Evolutionary conservation across 805 yeast species (phyloP), one percentile per base, ranked within the genome.

Genomic region (Metschnikowia anglica): DNA sequence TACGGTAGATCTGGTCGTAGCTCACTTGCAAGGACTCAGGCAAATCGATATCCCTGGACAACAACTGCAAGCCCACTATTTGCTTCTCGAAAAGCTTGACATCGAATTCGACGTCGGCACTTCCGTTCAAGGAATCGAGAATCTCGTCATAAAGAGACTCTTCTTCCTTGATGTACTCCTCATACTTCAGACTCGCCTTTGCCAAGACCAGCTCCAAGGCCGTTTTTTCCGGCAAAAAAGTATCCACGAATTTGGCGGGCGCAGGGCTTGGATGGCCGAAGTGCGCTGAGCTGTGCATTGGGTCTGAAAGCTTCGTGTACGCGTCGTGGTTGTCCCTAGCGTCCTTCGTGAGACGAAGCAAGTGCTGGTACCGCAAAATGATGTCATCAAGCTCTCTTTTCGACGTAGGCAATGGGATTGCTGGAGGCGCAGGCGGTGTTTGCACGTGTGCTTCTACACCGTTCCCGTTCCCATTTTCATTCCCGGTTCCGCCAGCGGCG

Each of bases 1-100:
- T 37, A 39, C 16, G 54, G 24, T 59, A 28, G 13, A 39, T 29
- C 21, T 41, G 64, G 20, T 43, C 57, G 15, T 65, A 69, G 5
- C 61, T 66, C 2, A 55, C 44, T 49, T 79, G 79, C 15, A 83
- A 56, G 4, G 66, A 54, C 24, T 69, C 73, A 0, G 91, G 88
- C 35, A 86, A 61, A 55, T 81, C 85, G 45, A 82, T 51, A 59
- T 85, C 88, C 51, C 73, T 78, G 2, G 88, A 76, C 30, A 86
- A 61, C 13, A 84, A 56, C 55, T 85, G 86, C 39, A 85, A 71
- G 0, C 83, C 83, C 13, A 78, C 61, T 16, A 86, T 58, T 58
- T 86, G 95, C 44, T 77, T 73, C 33, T 71, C 64, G 38, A 86
- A 62, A 12, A 80, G 47, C 16, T 23, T 37, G 21, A 37, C 25